Conservation (phyloP, 768 basidiomycete genomes). For the Leucocoprinus sp. region DNA sequence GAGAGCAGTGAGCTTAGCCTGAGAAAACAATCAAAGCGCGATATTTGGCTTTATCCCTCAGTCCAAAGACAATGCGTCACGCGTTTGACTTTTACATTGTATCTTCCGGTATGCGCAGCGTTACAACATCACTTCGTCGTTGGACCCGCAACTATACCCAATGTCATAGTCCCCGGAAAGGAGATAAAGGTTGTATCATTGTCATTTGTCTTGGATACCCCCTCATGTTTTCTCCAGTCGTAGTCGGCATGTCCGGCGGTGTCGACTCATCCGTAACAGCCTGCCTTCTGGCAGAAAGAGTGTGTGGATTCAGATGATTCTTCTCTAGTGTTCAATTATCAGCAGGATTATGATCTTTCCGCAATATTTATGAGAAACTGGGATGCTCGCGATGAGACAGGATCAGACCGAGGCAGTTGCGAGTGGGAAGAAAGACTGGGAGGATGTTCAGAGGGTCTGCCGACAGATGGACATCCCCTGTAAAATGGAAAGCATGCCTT, state of each 20-base stretch:
- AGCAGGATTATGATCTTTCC: conserved; percentile 71
- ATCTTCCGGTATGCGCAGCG: neutral
- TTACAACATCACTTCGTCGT: conserved; percentile 2
- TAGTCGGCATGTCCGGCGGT: conserved; percentile 91
- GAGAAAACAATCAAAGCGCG: conserved; percentile 12
- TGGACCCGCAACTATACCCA: neutral
- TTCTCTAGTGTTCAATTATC: neutral
- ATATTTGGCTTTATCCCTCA: conserved; percentile 1
- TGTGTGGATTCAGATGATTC: conserved; percentile 19
- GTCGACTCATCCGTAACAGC: conserved; percentile 92
- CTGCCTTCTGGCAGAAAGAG: conserved; percentile 62
- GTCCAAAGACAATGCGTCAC: conserved; percentile 9
- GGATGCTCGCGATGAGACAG: conserved; percentile 80
- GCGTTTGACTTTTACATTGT: neutral
- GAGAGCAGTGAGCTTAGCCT: conserved; percentile 1
- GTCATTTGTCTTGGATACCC: neutral
- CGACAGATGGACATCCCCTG: conserved; percentile 65
- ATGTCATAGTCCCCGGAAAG: conserved; percentile 17
- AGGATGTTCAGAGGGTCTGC: conserved; percentile 81
- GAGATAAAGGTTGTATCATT: conserved; percentile 22
- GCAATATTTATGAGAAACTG: conserved; percentile 96
- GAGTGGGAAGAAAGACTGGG: conserved; percentile 97
- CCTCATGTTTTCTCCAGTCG: conserved; percentile 40
- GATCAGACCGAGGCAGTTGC: conserved; percentile 73
- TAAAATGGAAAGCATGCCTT: conserved; percentile 44